These are phyloP conservation scores for Aureobasidium uvarum DNA, from an alignment of 2,329 filamentous ascomycete species.

Conservation along the genomic window DNA sequence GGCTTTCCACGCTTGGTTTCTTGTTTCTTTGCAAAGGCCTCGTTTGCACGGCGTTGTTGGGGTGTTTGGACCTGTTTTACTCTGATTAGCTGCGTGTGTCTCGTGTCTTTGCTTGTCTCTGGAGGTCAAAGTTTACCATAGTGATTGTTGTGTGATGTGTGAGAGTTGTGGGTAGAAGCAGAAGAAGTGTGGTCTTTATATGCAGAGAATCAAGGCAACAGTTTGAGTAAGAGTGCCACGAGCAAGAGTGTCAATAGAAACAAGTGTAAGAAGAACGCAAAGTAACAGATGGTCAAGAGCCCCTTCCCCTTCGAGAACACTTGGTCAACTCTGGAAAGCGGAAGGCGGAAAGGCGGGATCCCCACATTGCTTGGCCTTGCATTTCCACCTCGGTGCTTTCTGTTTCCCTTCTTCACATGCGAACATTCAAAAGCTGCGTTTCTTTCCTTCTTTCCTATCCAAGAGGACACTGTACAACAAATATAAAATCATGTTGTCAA, in stretches of 20 bases:
- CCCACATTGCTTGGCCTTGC: not conserved
- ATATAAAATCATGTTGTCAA: not conserved
- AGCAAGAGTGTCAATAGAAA: not conserved
- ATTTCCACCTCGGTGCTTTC: conserved; percentile 6
- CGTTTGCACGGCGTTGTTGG: conserved; percentile 77
- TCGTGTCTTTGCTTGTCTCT: not conserved
- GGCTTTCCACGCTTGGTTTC: conserved; percentile 71
- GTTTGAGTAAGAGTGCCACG: not conserved
- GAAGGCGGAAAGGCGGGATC: not conserved
- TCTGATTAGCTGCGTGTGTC: not conserved
- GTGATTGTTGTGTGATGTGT: conserved; percentile 3
- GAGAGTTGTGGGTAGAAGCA: not conserved
- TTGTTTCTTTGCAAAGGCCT: conserved; percentile 72
- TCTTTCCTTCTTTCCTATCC: too few relatives aligned
- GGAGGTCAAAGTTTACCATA: not conserved
- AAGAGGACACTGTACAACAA: too few relatives aligned
- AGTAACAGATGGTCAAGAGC: not conserved
- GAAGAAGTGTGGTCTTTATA: not conserved
- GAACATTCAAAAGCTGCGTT: too few relatives aligned
- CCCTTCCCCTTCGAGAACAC: conserved; percentile 12
- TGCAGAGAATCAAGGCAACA: not conserved
- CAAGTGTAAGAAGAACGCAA: not conserved
- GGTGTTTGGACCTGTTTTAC: conserved; percentile 70
- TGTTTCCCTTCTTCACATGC: not conserved
- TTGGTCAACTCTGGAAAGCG: conserved; percentile 13